A percentile compares a stretch with the other conserved stretches of the same genome.
These are phyloP conservation scores for Colletotrichum navitas DNA, from an alignment of 2,329 filamentous ascomycete genomes.

Conservation along the genomic window DNA sequence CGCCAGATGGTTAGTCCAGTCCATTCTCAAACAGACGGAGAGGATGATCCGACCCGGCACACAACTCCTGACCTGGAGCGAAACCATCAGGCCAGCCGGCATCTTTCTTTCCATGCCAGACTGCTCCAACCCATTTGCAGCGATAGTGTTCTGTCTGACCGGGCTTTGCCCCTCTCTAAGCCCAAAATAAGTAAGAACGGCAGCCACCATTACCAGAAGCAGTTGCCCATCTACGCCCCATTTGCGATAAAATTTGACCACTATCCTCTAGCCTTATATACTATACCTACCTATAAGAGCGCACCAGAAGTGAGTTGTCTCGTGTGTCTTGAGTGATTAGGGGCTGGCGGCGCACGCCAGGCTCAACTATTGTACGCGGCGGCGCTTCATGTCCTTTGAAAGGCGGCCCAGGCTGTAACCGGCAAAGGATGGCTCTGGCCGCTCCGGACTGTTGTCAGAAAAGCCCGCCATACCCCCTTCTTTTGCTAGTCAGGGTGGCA, in stretches of 20 bases:
- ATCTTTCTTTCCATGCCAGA: conserved; percentile 2
- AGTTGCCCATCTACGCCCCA: conserved; percentile 8
- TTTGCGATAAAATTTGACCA: conserved; percentile 21
- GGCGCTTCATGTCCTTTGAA: conserved; percentile 21
- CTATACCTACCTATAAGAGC: conserved; percentile 19
- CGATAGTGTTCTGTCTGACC: conserved; percentile 19
- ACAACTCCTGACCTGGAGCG: conserved; percentile 12
- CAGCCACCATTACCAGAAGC: conserved; percentile 29
- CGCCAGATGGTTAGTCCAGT: conserved; percentile 5
- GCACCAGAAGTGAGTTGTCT: conserved; percentile 3
- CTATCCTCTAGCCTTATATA: conserved; percentile 7
- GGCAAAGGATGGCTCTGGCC: conserved; percentile 1
- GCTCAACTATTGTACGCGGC: conserved; percentile 30
- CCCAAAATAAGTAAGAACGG: background rate
- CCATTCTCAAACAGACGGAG: background rate
- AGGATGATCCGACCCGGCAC: conserved; percentile 1
- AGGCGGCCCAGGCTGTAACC: conserved; percentile 5
- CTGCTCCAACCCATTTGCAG: conserved; percentile 7
- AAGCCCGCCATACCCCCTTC: conserved; percentile 2
- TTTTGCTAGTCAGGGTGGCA: conserved; percentile 1
- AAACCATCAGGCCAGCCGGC: conserved; percentile 4
- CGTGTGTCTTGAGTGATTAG: background rate
- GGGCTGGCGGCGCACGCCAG: conserved; percentile 11
- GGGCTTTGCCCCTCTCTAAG: background rate
- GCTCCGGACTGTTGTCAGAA: background rate